These are phyloP conservation scores for Macroventuria anomochaeta DNA, from an alignment of 2,329 filamentous ascomycete genomes.

Conservation along the genomic window DNA sequence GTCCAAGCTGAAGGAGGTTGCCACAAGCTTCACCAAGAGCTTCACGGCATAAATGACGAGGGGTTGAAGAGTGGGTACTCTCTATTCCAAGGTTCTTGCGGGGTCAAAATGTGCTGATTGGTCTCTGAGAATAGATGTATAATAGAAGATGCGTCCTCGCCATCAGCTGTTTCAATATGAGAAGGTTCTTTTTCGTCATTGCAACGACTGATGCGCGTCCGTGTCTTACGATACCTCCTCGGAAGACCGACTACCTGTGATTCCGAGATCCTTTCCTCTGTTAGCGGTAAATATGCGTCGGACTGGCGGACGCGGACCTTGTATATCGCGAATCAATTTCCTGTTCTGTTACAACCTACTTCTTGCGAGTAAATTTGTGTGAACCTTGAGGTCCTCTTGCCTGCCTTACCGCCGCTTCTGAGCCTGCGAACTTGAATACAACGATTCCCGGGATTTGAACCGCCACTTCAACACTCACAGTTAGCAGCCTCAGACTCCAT, in stretches of 20 bases:
- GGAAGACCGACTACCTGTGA: slow-evolving; percentile 22
- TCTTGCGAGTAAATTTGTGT: background rate
- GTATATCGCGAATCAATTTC: slow-evolving; percentile 38
- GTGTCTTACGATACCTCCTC: slow-evolving; percentile 23
- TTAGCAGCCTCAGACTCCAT: too few relatives aligned
- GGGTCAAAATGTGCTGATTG: slow-evolving; percentile 50
- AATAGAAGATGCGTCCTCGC: slow-evolving; percentile 51
- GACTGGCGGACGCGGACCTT: slow-evolving; percentile 29
- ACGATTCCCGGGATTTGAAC: too few relatives aligned
- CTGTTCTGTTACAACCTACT: slow-evolving; percentile 17
- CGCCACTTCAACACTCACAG: too few relatives aligned
- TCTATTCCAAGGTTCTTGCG: slow-evolving; percentile 44
- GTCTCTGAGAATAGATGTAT: slow-evolving; percentile 49
- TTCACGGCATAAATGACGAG: slow-evolving; percentile 62
- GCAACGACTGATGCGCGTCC: slow-evolving; percentile 16
- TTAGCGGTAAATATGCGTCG: slow-evolving; percentile 37
- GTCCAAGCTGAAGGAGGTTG: slow-evolving; percentile 78
- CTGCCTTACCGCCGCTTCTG: too few relatives aligned
- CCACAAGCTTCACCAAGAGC: slow-evolving; percentile 88
- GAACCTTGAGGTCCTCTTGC: too few relatives aligned
- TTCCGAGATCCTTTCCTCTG: slow-evolving; percentile 31
- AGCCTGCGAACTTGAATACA: too few relatives aligned
- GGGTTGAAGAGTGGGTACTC: slow-evolving; percentile 46
- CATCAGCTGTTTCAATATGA: slow-evolving; percentile 51
- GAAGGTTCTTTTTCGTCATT: slow-evolving; percentile 41